A percentile compares a stretch with the other conserved stretches of the same genome.
These are phyloP conservation scores for Aegilops umbellulata DNA, from an alignment of 176 grass and related monocot species.

Conservation along the genomic window DNA sequence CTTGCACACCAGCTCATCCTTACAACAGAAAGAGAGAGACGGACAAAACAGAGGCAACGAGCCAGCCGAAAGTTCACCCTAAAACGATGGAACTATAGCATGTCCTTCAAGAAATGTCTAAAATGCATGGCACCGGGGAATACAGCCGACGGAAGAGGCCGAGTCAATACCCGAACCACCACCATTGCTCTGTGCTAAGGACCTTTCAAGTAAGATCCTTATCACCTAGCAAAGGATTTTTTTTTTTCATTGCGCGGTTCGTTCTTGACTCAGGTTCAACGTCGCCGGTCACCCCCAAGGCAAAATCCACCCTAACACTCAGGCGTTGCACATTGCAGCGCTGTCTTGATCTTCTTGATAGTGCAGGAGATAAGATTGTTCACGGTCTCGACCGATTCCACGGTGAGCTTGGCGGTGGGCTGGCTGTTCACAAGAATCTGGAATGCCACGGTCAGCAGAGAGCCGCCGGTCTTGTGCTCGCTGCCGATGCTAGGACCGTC, in stretches of 20 bases:
- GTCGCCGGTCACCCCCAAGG: not conserved
- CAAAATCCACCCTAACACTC: not conserved
- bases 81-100: conserved; percentile 14
- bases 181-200: conserved; percentile 81
- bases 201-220: conserved; percentile 45
- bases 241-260: conserved; percentile 70
- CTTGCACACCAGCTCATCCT: conserved; percentile 8
- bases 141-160: conserved; percentile 14
- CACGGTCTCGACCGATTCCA: conserved; percentile 88
- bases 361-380: conserved; percentile 94
- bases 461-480: conserved; percentile 40
- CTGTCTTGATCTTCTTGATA: conserved; percentile 90
- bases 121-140: conserved; percentile 25
- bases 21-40: conserved; percentile 8
- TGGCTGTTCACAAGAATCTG: conserved; percentile 99
- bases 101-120: conserved; percentile 25
- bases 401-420: conserved; percentile 82
- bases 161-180: conserved; percentile 99
- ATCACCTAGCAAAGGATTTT: conserved; percentile 87
- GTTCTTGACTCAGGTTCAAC: conserved; percentile 90
- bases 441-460: conserved; percentile 85
- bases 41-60: conserved; percentile 4
- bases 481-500: conserved; percentile 42
- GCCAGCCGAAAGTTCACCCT: conserved; percentile 25
- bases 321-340: conserved; percentile 53